Evolutionary conservation across 129 eudicot genomes (phyloP), one percentile per base, ranked within the genome.

Genomic region (Erigeron canadensis): DNA sequence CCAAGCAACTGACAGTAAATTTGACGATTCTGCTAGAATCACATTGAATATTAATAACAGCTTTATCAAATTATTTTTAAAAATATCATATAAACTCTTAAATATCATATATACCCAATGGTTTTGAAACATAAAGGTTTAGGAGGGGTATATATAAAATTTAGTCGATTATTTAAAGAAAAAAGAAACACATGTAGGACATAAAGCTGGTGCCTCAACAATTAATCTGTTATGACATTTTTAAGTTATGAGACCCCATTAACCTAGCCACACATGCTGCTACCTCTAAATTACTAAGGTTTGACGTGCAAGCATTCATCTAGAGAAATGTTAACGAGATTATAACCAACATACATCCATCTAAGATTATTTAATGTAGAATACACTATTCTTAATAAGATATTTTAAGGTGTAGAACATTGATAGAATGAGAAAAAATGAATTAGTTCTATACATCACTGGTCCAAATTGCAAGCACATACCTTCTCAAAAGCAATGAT

Each of bases 401-500:
- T 47, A 16, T 61, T 8, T 7, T 61, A 61, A 23, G 17, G 18
- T 61, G 13, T 10, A 61, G 12, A 34, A 13, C 63, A 59, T 28
- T 28, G 0, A 12, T 8, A 6, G 8, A 58, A 60, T 46, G 13
- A n/a, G 45, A 60, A 58, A 8, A 4, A 10, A 15, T 60, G 23
- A 15, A 22, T 37, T n/a, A 38, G 40, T 39, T 18, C 34, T 39
- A 38, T 54, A 19, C 39, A 21, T 50, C 10, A 63, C 7, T 71
- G 16, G 58, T 64, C 12, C 38, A 38, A 51, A 59, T 62, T 12
- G 43, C 21, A 48, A 64, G 22, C 62, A 70, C 8, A 77, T 78
- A 92, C 98, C 96, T 90, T 94, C 87, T 94, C 99, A 87, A 94
- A 94, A n/a, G 96, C 99, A 81, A 94, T 87, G 47, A 94, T 87